These are phyloP conservation scores for Pisolithus tinctorius DNA, from an alignment of 768 basidiomycete genomes.

Conservation along the genomic window DNA sequence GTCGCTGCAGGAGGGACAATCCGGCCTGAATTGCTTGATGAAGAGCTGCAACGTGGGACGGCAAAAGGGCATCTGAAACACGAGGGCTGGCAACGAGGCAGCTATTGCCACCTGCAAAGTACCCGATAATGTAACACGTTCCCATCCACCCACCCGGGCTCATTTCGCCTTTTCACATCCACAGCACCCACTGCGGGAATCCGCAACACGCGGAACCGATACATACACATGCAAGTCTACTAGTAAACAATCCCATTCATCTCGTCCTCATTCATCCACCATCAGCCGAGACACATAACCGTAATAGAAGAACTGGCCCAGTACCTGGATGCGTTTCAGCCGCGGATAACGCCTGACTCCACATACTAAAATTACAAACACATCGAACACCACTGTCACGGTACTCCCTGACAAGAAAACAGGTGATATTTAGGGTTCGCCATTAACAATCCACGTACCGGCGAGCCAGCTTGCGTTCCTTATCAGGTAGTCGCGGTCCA, in stretches of 20 bases:
- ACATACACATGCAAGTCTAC: neutral
- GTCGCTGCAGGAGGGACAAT: slow-evolving; percentile 46
- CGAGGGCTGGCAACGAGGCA: slow-evolving; percentile 75
- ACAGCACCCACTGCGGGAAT: too few species aligned
- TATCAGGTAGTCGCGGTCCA: slow-evolving; percentile 63
- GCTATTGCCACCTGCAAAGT: slow-evolving; percentile 14
- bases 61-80: slow-evolving; percentile 45
- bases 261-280: slow-evolving; percentile 17
- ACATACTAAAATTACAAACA: slow-evolving; percentile 47
- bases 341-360: slow-evolving; percentile 2
- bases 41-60: slow-evolving; percentile 75
- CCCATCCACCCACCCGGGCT: slow-evolving; percentile 15
- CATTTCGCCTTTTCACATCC: neutral
- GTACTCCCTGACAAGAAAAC: slow-evolving; percentile 52
- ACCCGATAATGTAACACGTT: slow-evolving; percentile 12
- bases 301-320: slow-evolving; percentile 84
- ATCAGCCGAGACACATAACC: slow-evolving; percentile 37
- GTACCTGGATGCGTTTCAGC: slow-evolving; percentile 43
- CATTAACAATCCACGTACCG: slow-evolving; percentile 39
- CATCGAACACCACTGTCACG: slow-evolving; percentile 73
- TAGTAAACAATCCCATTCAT: neutral
- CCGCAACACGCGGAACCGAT: neutral
- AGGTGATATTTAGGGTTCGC: neutral
- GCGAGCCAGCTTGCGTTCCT: slow-evolving; percentile 91
- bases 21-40: slow-evolving; percentile 55